phyloP scores from a whole-genome alignment of 768 basidiomycete genomes.

The Dioszegia aurantiaca region DNA sequence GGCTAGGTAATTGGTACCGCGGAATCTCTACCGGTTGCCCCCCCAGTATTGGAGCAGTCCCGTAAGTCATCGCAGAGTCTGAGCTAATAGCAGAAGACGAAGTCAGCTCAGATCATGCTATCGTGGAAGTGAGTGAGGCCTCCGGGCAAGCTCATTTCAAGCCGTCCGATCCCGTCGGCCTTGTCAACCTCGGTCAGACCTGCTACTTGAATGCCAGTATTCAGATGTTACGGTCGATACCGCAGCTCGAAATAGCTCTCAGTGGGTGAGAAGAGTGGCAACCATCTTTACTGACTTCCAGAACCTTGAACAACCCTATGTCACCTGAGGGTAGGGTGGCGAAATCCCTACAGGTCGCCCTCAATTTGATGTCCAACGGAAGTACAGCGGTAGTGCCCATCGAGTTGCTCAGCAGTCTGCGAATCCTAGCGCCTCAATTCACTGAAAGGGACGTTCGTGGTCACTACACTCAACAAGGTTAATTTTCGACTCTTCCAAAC shows the following conservation, averaged over 20 bases:
- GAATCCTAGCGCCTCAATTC: constrained; percentile 84
- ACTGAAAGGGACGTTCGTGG: constrained; percentile 62
- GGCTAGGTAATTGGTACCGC: constrained; percentile 75
- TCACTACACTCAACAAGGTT: constrained; percentile 78
- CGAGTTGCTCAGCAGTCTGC: constrained; percentile 63
- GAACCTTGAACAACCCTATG: not conserved
- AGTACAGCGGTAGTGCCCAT: constrained; percentile 71
- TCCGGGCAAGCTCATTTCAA: constrained; percentile 7
- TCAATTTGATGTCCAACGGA: constrained; percentile 68
- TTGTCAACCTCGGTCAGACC: constrained; percentile 73
- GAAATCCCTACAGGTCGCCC: constrained; percentile 63
- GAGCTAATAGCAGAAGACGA: constrained; percentile 57
- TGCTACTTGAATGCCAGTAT: constrained; percentile 97
- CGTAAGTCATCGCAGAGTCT: constrained; percentile 53
- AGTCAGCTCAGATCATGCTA: constrained; percentile 77
- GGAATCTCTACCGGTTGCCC: constrained; percentile 85
- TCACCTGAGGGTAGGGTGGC: constrained; percentile 24
- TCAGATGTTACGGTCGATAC: constrained; percentile 83
- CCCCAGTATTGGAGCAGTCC: constrained; percentile 72
- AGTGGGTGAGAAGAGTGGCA: too few species aligned
- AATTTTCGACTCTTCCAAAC: not conserved
- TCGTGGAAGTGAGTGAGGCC: constrained; percentile 64
- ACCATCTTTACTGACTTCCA: too few species aligned
- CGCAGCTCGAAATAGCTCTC: constrained; percentile 3
- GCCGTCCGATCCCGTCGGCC: constrained; percentile 36